These are phyloP conservation scores for Moelleriella libera DNA, from an alignment of 2,329 filamentous ascomycete species.

Conservation along the genomic window DNA sequence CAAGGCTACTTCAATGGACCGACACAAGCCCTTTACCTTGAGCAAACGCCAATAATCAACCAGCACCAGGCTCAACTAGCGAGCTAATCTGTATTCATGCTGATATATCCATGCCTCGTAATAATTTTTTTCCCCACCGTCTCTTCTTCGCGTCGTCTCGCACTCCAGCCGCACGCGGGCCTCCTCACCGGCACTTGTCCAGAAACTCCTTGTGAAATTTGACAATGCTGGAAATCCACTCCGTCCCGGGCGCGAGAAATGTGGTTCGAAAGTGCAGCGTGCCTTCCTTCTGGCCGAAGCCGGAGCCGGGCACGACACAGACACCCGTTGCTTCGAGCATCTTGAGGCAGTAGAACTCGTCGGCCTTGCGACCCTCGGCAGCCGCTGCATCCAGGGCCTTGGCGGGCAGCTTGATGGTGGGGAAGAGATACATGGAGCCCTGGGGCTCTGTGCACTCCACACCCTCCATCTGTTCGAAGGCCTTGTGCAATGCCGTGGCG, in stretches of 20 bases:
- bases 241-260: constrained; percentile 89
- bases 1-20: no score
- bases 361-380: constrained; percentile 58
- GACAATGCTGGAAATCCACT: constrained; percentile 78
- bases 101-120: no score
- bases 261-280: constrained; percentile 93
- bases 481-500: constrained; percentile 73
- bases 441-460: constrained; percentile 82
- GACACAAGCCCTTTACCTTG: no score
- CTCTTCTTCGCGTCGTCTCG: no score
- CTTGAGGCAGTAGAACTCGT: constrained; percentile 89
- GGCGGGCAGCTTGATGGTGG: constrained; percentile 66
- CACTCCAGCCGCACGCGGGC: no score
- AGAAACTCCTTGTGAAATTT: constrained; percentile 90
- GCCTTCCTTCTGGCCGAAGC: constrained; percentile 87
- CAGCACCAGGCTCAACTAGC: no score
- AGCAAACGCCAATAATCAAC: no score
- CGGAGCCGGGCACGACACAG: constrained; percentile 82
- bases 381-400: constrained; percentile 67
- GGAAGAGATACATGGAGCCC: constrained; percentile 98
- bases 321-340: constrained; percentile 89
- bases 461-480: constrained; percentile 90
- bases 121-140: no score
- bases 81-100: no score
- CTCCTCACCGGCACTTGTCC: constrained; percentile 51